A percentile compares a stretch with the other conserved stretches of the same genome.
Evolutionary conservation across 331 rosid genomes (phyloP).

Genomic region (Rosa hybrid): DNA sequence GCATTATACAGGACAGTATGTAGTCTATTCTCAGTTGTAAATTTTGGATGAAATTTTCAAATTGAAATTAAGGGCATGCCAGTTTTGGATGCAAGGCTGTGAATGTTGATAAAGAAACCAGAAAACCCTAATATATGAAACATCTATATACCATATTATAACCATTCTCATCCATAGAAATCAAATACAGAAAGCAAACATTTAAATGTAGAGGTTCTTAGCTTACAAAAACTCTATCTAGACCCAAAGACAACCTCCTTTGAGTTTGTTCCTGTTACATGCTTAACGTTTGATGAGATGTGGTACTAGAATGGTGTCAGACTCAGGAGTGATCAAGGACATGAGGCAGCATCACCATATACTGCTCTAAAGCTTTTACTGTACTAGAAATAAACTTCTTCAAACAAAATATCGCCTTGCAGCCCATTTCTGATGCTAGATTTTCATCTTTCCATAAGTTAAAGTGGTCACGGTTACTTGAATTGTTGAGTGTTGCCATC

Average conservation of each 20-base stretch:
- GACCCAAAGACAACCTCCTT: conserved; percentile 18
- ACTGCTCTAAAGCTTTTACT: neutral
- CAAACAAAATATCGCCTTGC: conserved; percentile 7
- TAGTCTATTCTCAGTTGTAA: neutral
- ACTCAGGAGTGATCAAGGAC: neutral
- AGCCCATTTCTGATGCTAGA: neutral
- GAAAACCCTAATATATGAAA: neutral
- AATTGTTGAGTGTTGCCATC: conserved; percentile 57
- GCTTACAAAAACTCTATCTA: conserved; percentile 1
- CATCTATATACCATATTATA: neutral
- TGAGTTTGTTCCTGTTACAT: conserved; percentile 4
- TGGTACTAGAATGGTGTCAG: neutral
- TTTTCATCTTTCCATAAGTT: neutral
- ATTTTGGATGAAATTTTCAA: neutral
- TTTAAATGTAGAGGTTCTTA: neutral
- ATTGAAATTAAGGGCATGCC: neutral
- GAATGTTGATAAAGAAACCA: neutral
- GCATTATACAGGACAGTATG: neutral
- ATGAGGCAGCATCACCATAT: conserved; percentile 2
- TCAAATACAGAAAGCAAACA: neutral
- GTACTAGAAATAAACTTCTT: neutral
- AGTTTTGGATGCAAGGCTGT: neutral
- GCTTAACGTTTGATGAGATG: neutral
- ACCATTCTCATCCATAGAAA: conserved; percentile 11
- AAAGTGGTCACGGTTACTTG: conserved; percentile 36